These are phyloP conservation scores for Astragalus membranaceus DNA, from an alignment of 306 rosid genomes.

Conservation along the genomic window DNA sequence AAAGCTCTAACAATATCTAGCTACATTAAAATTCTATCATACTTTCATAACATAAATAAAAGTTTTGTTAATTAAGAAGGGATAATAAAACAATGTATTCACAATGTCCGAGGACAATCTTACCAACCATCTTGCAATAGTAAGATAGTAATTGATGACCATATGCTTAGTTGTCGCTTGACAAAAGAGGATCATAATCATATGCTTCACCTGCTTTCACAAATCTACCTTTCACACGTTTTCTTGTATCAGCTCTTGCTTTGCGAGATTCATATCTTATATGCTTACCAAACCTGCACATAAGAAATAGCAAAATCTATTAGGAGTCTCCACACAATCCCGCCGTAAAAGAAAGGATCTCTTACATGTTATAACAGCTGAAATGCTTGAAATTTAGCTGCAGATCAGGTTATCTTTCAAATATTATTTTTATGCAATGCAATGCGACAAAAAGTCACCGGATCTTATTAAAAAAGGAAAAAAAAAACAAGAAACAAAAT, in stretches of 20 bases:
- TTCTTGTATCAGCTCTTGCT: slow-evolving; percentile 91
- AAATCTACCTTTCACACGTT: slow-evolving; percentile 87
- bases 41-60: background rate
- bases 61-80: background rate
- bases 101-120: slow-evolving; percentile 12
- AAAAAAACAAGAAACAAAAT: no score
- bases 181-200: slow-evolving; percentile 61
- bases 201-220: slow-evolving; percentile 78
- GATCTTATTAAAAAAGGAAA: no score
- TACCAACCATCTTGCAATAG: slow-evolving; percentile 23
- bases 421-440: no score
- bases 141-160: slow-evolving; percentile 12
- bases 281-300: slow-evolving; percentile 83
- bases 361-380: no score
- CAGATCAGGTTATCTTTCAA: no score
- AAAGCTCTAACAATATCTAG: slow-evolving; percentile 18
- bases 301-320: slow-evolving; percentile 11
- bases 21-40: slow-evolving; percentile 9
- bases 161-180: slow-evolving; percentile 29
- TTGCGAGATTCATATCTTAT: slow-evolving; percentile 90
- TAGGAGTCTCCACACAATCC: background rate
- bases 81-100: slow-evolving; percentile 14
- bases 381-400: no score
- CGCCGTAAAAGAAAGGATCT: slow-evolving; percentile 1
- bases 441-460: no score